Base-by-base conservation (phyloP, 2,329 filamentous ascomycete species). In the Neopestalotiopsis sp. region DNA sequence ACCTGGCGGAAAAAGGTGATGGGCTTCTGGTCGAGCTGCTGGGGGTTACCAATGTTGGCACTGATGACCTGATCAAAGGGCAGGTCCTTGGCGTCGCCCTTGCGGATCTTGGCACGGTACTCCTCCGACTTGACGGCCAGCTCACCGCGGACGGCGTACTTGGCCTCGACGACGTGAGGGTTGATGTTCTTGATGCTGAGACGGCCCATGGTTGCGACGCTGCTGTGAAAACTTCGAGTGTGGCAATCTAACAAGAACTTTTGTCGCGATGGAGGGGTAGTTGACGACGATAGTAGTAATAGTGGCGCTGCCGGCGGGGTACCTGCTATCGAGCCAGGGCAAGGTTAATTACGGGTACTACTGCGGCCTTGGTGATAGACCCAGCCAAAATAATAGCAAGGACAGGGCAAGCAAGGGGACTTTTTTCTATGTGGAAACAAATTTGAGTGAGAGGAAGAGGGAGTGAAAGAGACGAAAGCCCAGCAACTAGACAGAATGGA, bases 1-100 rank as follows among this genome's bases (percentile, higher is more conserved):
- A 99, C 96, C 84, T 99, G 95, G 75, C 96, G 91, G 90, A 99
- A 98, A 87, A 98, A 99, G 74, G 96, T 99, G 77, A 99, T 95
- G 77, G 96, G 96, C 87, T 98, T 97, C 88, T 99, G 96, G 84
- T 98, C 96, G 72, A 99, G 90, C 84, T 99, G 96, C 83, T 99
- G 96, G 4, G 96, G 96, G 86, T 99, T 99, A 79, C 96, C 96
- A 78, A 99, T 99, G 85, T 99, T 99, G 83, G 96, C 96, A 72
- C 93, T 95, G 84, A 99, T 95, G 81, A 99, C 91, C 70, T 94
- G 88, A 76, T 93, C 87, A 82, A 99, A 99, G 63, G 96, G 95
- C 65, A 98, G 87, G 77, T 80, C 80, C 69, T 77, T 80, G 74
- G 81, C 83, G 10, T 77, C 86, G 75, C 88, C 89, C 72, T 89